A percentile compares a stretch with the other conserved stretches of the same genome.
These are phyloP conservation scores for Solanum chmielewskii DNA, from an alignment of 257 asterid species.

Conservation along the genomic window DNA sequence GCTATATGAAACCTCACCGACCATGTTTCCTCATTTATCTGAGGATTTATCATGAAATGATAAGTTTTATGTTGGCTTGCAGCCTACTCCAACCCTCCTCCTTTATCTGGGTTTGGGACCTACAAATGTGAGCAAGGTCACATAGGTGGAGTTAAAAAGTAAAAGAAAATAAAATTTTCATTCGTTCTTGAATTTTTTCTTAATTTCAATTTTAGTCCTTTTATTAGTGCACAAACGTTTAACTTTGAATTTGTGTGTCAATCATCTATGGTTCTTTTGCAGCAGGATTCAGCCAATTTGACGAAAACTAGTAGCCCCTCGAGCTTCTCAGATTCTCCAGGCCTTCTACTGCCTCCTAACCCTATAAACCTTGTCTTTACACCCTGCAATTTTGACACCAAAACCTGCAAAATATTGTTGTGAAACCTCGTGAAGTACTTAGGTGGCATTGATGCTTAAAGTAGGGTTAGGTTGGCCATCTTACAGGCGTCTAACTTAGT, in stretches of 20 bases:
- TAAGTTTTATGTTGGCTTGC: background rate
- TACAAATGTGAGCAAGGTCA: background rate
- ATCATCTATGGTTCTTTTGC: background rate
- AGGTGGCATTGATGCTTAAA: background rate
- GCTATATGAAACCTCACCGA: background rate
- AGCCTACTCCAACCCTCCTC: background rate
- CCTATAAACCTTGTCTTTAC: background rate
- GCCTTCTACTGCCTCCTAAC: background rate
- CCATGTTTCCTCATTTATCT: background rate
- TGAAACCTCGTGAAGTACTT: background rate
- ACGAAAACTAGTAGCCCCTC: background rate
- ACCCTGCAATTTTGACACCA: background rate
- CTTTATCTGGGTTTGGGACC: background rate
- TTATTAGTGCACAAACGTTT: background rate
- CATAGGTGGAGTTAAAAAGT: background rate
- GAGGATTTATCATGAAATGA: background rate
- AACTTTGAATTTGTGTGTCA: background rate
- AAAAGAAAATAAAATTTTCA: background rate
- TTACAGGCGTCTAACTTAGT: background rate
- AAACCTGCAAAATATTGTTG: background rate
- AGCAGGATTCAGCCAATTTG: background rate
- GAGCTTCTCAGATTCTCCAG: background rate
- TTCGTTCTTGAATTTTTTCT: background rate
- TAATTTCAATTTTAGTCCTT: background rate
- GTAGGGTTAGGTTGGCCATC: background rate